These are phyloP conservation scores for Nothomitra cinnamomea DNA, from an alignment of 2,329 filamentous ascomycete species.

Conservation along the genomic window DNA sequence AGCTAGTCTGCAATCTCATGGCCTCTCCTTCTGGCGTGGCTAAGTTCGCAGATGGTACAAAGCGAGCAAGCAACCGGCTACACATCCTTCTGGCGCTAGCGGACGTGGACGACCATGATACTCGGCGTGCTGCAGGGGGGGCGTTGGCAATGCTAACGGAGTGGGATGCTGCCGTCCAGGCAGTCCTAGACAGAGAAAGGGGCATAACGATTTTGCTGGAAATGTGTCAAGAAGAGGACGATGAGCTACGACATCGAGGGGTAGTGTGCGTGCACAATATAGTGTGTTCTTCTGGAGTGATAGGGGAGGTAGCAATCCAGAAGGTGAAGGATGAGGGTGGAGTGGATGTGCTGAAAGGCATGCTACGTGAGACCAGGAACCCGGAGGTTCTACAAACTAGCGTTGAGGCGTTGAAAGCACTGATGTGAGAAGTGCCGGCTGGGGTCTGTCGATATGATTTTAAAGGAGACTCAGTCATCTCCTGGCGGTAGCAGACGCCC, in stretches of 20 bases:
- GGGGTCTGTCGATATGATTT: neutral
- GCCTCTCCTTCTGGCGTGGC: conserved; percentile 48
- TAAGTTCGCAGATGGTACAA: conserved; percentile 46
- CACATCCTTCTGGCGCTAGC: conserved; percentile 76
- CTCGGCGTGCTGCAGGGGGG: conserved; percentile 70
- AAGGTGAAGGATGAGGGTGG: conserved; percentile 46
- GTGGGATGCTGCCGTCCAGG: conserved; percentile 56
- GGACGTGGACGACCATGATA: conserved; percentile 67
- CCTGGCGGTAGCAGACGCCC: too few relatives aligned
- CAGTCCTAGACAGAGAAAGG: conserved; percentile 51
- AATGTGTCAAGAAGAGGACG: conserved; percentile 50
- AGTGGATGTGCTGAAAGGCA: conserved; percentile 49
- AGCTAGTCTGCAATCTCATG: conserved; percentile 83
- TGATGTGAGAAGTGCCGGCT: conserved; percentile 29
- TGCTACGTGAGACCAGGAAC: conserved; percentile 50
- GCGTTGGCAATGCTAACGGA: conserved; percentile 71
- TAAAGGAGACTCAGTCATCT: neutral
- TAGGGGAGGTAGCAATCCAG: conserved; percentile 41
- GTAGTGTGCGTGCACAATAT: conserved; percentile 62
- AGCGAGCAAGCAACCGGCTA: conserved; percentile 54
- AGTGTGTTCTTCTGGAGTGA: conserved; percentile 45
- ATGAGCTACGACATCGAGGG: conserved; percentile 41
- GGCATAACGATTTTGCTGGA: conserved; percentile 66
- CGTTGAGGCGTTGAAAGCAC: conserved; percentile 53
- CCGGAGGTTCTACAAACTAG: conserved; percentile 54